These are phyloP conservation scores for Pseudopediastrum boryanum DNA, from an alignment of 139 green algal genomes.

Conservation along the genomic window DNA sequence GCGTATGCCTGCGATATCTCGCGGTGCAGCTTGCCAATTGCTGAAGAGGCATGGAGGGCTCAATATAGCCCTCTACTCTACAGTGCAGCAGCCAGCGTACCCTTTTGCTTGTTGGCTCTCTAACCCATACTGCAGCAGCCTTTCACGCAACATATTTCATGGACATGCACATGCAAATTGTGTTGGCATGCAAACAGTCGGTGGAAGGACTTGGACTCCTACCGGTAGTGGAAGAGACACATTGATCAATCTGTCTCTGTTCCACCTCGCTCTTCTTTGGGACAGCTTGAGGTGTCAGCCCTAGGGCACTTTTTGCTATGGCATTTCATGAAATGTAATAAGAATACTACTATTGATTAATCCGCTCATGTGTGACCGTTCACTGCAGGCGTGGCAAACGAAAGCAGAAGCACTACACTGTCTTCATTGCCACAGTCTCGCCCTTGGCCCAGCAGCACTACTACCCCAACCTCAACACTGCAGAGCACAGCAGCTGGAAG, in stretches of 20 bases:
- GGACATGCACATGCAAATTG: neutral
- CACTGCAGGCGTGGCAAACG: conserved; percentile 70
- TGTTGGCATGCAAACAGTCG: neutral
- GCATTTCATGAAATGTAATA: too few species aligned
- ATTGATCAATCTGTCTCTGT: neutral
- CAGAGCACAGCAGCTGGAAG: conserved; percentile 57
- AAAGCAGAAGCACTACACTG: conserved; percentile 78
- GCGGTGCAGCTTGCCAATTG: too few species aligned
- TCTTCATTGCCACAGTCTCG: conserved; percentile 57
- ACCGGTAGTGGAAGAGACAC: neutral
- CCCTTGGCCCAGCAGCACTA: neutral
- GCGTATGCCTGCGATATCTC: too few species aligned
- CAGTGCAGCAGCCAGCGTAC: too few species aligned
- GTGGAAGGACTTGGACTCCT: neutral
- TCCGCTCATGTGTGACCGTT: neutral
- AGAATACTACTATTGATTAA: neutral
- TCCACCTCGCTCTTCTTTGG: neutral
- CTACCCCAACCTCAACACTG: conserved; percentile 9
- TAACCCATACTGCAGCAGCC: too few species aligned
- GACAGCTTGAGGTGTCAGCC: neutral
- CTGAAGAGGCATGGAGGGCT: too few species aligned
- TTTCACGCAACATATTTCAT: too few species aligned
- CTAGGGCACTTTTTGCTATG: neutral
- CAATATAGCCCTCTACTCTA: too few species aligned
- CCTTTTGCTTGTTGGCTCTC: too few species aligned